phyloP scores from a whole-genome alignment of 768 basidiomycete genomes.

The Rhodotorula diobovata region DNA sequence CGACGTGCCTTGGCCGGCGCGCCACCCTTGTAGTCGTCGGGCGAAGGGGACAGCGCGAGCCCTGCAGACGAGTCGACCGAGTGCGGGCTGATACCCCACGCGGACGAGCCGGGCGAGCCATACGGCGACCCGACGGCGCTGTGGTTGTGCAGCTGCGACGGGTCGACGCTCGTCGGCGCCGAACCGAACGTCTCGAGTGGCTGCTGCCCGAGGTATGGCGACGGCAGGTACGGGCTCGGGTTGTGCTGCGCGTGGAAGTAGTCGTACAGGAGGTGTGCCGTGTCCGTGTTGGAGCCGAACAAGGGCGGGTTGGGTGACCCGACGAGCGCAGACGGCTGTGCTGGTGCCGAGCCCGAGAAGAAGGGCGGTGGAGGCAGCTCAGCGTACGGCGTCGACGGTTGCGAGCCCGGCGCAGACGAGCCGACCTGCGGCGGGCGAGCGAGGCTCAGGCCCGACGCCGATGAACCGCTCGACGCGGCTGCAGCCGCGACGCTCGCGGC shows the following conservation, averaged over 20 bases:
- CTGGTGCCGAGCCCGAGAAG: slow-evolving; percentile 23
- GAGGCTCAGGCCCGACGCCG: slow-evolving; percentile 36
- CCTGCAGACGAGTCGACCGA: slow-evolving; percentile 19
- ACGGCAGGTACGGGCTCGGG: slow-evolving; percentile 6
- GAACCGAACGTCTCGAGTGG: slow-evolving; percentile 15
- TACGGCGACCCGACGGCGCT: slow-evolving; percentile 1
- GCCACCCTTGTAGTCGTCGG: not conserved
- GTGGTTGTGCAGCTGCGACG: slow-evolving; percentile 19
- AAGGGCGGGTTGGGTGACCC: slow-evolving; percentile 19
- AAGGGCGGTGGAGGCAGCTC: not conserved
- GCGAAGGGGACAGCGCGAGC: not conserved
- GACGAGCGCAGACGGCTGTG: slow-evolving; percentile 17
- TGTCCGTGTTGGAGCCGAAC: slow-evolving; percentile 17
- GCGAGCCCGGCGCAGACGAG: not conserved
- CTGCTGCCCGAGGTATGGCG: slow-evolving; percentile 13
- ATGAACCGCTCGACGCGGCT: not conserved
- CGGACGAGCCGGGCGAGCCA: slow-evolving; percentile 11
- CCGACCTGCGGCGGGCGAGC: slow-evolving; percentile 10
- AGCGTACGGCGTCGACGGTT: slow-evolving; percentile 8
- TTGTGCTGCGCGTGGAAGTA: slow-evolving; percentile 31
- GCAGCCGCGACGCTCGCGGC: not conserved
- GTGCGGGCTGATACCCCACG: slow-evolving; percentile 17
- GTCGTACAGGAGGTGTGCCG: slow-evolving; percentile 32
- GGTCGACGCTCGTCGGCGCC: slow-evolving; percentile 34
- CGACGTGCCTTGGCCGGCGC: not conserved